Base-by-base conservation (phyloP, 495 filamentous ascomycete species). In the Penicillium maclennaniae region DNA sequence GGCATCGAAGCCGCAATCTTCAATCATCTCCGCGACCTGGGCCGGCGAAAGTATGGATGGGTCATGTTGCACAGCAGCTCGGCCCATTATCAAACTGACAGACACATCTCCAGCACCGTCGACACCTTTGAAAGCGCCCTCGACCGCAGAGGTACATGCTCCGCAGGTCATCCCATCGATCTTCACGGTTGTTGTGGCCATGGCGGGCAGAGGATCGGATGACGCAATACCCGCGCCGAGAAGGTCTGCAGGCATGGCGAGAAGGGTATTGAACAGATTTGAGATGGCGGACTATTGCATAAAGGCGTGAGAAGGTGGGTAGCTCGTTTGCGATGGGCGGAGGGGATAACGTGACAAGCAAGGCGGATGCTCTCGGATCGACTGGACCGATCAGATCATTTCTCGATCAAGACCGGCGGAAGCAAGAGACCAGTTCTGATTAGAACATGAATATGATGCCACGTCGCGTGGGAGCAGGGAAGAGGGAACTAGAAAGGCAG, bases 121-220 rank as follows among this genome's bases (percentile, higher is more conserved):
- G 16, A 95, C 78, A 28, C 78, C 80, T 57, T 86, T 87, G 72
- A 99, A 93, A 49, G 86, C 92, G 36, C 77, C 74, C 78, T 96
- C 91, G 56, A 96, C 83, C 7, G 91, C 83, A 16, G 89, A 90
- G 17, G 91, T 93, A 65, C 92, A 96, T 60, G 91, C 86, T 56
- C 90, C 90, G 70, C 92, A 95, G 62, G 92, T 97, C 92, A 97
- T 97, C 49, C 92, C 92, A 53, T 86, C 88, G 25, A 95, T 87
- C 66, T 82, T 87, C 48, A 97, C 72, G 5, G 89, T 95, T 25
- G 92, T 97, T n/a, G 89, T 96, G 7, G 91, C 89, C 87, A 91
- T 87, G 63, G 65, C 56, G 41, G 65, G 53, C 28, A 54, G 41
- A 49, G 40, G 65, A 34, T 40, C 36, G 27, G 59, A 50, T 52